These are phyloP conservation scores for Annulohypoxylon maeteangense DNA, from an alignment of 495 filamentous ascomycete species.

Conservation along the genomic window DNA sequence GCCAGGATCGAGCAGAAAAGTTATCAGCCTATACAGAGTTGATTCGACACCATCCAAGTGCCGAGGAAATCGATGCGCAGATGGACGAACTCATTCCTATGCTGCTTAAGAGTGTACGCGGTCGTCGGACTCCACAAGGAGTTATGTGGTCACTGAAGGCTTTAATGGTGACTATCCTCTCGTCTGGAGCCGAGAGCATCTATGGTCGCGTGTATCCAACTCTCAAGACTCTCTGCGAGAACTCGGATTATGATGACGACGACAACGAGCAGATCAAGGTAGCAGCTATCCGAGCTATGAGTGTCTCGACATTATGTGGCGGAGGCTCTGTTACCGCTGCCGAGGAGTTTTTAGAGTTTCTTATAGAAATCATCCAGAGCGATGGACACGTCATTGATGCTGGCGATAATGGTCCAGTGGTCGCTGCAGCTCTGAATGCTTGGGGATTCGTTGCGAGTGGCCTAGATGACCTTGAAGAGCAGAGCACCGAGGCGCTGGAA, in stretches of 20 bases:
- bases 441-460: conserved; percentile 90
- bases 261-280: conserved; percentile 70
- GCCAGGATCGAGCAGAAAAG: conserved; percentile 80
- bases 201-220: conserved; percentile 71
- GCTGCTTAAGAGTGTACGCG: conserved; percentile 77
- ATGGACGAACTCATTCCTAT: conserved; percentile 74
- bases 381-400: conserved; percentile 83
- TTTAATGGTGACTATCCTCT: conserved; percentile 79
- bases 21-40: conserved; percentile 76
- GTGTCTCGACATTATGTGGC: conserved; percentile 78
- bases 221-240: conserved; percentile 76
- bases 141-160: conserved; percentile 76
- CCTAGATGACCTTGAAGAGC: conserved; percentile 79
- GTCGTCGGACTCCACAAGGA: conserved; percentile 77
- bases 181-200: conserved; percentile 73
- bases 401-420: conserved; percentile 76
- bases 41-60: conserved; percentile 76
- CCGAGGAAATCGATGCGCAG: conserved; percentile 70
- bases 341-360: conserved; percentile 80
- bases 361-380: conserved; percentile 86
- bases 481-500: conserved; percentile 80
- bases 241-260: conserved; percentile 60
- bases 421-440: conserved; percentile 83
- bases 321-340: conserved; percentile 77
- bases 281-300: conserved; percentile 79